These are phyloP conservation scores for Linderniella brevidens DNA, from an alignment of 257 asterid genomes.

Conservation along the genomic window DNA sequence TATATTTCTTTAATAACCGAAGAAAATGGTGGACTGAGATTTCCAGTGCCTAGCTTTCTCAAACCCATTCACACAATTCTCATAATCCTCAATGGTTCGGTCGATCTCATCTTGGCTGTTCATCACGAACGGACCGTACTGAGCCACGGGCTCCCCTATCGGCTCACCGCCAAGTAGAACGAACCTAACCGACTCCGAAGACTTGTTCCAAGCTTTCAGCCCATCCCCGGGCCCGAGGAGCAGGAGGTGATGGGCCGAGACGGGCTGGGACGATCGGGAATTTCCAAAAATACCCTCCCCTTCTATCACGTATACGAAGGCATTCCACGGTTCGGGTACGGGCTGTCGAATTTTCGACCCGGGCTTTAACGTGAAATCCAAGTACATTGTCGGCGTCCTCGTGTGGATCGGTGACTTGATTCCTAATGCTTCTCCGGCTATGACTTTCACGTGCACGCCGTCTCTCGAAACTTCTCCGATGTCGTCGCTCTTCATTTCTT, in stretches of 20 bases:
- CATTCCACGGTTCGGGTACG: slow-evolving; percentile 50
- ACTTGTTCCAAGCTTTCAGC: slow-evolving; percentile 54
- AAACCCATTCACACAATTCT: no score
- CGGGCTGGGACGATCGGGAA: slow-evolving; percentile 21
- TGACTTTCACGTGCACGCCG: slow-evolving; percentile 50
- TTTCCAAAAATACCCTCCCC: slow-evolving; percentile 58
- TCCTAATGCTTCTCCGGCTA: slow-evolving; percentile 77
- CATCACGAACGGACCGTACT: slow-evolving; percentile 51
- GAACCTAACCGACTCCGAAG: slow-evolving; percentile 33
- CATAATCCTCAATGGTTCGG: no score
- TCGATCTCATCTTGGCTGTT: no score
- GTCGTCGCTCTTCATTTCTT: slow-evolving; percentile 51
- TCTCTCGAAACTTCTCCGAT: slow-evolving; percentile 43
- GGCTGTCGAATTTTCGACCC: slow-evolving; percentile 49
- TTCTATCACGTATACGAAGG: slow-evolving; percentile 64
- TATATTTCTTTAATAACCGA: no score
- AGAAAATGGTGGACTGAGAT: no score
- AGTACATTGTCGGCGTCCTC: slow-evolving; percentile 71
- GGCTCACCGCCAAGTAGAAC: slow-evolving; percentile 73
- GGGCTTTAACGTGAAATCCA: slow-evolving; percentile 63
- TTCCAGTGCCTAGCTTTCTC: no score
- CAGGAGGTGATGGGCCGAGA: slow-evolving; percentile 40
- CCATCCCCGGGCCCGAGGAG: slow-evolving; percentile 61
- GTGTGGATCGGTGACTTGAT: slow-evolving; percentile 47
- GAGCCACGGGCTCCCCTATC: slow-evolving; percentile 66